phyloP scores from a whole-genome alignment of 345 rosid species.

The Kandelia obovata region DNA sequence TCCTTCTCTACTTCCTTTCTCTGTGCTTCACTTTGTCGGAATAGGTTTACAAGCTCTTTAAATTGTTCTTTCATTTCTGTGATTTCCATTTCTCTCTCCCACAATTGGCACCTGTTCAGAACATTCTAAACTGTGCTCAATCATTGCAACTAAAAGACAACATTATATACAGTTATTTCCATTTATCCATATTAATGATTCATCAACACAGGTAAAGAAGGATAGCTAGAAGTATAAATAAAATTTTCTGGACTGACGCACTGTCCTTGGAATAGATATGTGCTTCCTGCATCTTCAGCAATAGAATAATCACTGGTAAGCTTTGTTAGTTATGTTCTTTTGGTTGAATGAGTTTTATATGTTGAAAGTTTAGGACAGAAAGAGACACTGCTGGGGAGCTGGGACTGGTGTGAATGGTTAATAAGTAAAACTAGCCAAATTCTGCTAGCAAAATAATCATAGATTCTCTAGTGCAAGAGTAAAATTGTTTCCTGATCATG shows the following conservation, averaged over 20 bases:
- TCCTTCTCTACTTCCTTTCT: constrained; percentile 86
- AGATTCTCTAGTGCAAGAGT: too few species aligned
- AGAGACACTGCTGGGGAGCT: too few species aligned
- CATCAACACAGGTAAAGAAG: too few species aligned
- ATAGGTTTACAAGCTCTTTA: constrained; percentile 73
- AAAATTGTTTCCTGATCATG: too few species aligned
- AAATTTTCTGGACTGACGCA: not conserved
- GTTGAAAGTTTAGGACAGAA: too few species aligned
- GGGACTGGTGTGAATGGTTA: too few species aligned
- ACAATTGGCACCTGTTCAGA: constrained; percentile 66
- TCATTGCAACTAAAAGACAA: constrained; percentile 3
- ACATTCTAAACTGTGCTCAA: constrained; percentile 6
- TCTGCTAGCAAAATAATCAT: too few species aligned
- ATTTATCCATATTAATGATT: too few species aligned
- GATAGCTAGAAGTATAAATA: too few species aligned
- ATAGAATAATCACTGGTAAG: not conserved
- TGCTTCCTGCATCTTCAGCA: constrained; percentile 2
- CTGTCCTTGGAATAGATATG: constrained; percentile 5
- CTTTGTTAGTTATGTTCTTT: not conserved
- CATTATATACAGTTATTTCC: not conserved
- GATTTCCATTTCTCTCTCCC: constrained; percentile 92
- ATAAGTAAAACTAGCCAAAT: too few species aligned
- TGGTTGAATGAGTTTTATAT: too few species aligned
- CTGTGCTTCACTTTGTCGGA: constrained; percentile 69
- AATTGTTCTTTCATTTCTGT: constrained; percentile 92